Percentiles rank a stretch among this genome's conserved stretches.
These are phyloP conservation scores for Mucor lusitanicus DNA, from an alignment of 371 early-diverging fungal species.

Conservation along the genomic window DNA sequence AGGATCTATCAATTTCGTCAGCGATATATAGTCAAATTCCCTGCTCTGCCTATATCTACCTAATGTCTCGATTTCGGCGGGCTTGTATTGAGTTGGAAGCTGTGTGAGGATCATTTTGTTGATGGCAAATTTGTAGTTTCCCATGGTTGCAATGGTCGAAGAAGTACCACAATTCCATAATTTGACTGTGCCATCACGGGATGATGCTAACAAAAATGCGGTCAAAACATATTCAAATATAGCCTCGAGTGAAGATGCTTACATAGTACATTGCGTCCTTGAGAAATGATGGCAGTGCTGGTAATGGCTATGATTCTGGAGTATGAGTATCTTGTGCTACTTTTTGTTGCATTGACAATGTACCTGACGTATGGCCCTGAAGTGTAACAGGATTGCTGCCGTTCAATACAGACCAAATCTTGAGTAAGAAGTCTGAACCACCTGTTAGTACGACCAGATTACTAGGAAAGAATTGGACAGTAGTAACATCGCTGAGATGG, in stretches of 20 bases:
- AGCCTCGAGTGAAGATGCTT: no score
- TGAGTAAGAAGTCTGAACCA: constrained; percentile 67
- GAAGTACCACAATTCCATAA: constrained; percentile 61
- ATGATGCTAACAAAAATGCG: constrained; percentile 39
- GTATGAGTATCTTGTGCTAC: neutral
- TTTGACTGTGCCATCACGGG: constrained; percentile 56
- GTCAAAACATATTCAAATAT: neutral
- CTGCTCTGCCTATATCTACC: constrained; percentile 12
- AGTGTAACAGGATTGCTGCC: constrained; percentile 78
- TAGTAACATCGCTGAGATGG: constrained; percentile 67
- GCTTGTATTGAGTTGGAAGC: constrained; percentile 25
- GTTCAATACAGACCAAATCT: constrained; percentile 75
- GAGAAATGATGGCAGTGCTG: constrained; percentile 55
- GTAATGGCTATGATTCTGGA: constrained; percentile 44
- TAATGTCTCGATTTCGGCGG: constrained; percentile 16
- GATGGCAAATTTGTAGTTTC: constrained; percentile 28
- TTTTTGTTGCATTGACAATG: neutral
- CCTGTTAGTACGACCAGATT: constrained; percentile 74
- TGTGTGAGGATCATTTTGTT: constrained; percentile 36
- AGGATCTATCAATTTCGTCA: constrained; percentile 28
- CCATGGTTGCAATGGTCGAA: constrained; percentile 42
- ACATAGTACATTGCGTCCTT: constrained; percentile 63
- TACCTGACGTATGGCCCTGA: constrained; percentile 67
- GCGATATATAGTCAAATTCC: neutral
- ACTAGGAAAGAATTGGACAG: constrained; percentile 74